phyloP scores from a whole-genome alignment of 805 yeast genomes.

The Lipomyces yamadae region DNA sequence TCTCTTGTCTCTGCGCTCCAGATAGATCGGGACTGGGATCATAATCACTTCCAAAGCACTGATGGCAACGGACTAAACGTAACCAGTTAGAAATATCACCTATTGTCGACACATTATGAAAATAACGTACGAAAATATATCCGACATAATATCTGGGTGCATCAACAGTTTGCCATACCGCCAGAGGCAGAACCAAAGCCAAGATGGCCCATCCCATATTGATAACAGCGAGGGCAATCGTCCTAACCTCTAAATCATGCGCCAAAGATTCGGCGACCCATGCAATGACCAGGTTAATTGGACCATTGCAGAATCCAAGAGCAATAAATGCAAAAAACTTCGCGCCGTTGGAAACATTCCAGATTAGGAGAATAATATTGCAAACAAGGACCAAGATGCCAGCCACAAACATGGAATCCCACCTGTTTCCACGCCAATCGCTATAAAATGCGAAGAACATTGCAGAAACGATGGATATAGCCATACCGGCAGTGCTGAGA shows the following conservation, averaged over 20 bases:
- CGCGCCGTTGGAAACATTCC: conserved; percentile 29
- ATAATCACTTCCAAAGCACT: conserved; percentile 27
- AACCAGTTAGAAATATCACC: background rate
- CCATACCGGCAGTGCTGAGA: conserved; percentile 23
- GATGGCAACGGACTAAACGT: conserved; percentile 13
- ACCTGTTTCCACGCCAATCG: conserved; percentile 34
- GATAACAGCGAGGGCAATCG: conserved; percentile 27
- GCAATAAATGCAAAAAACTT: conserved; percentile 31
- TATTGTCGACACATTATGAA: conserved; percentile 7
- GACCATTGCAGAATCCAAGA: conserved; percentile 34
- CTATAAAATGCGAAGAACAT: conserved; percentile 35
- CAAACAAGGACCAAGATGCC: conserved; percentile 32
- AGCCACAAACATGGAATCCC: conserved; percentile 30
- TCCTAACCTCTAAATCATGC: conserved; percentile 29
- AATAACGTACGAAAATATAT: conserved; percentile 17
- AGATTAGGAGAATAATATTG: conserved; percentile 27
- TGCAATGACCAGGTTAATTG: conserved; percentile 33
- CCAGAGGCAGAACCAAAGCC: conserved; percentile 28
- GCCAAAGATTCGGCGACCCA: conserved; percentile 33
- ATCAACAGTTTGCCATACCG: conserved; percentile 35
- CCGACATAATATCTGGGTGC: conserved; percentile 30
- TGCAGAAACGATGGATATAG: conserved; percentile 32
- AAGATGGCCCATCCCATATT: conserved; percentile 27
- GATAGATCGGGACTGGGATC: conserved; percentile 25
- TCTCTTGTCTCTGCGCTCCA: conserved; percentile 27